Evolutionary conservation across 495 filamentous ascomycete species (phyloP).

Genomic region (Barbatosphaeria neglecta): DNA sequence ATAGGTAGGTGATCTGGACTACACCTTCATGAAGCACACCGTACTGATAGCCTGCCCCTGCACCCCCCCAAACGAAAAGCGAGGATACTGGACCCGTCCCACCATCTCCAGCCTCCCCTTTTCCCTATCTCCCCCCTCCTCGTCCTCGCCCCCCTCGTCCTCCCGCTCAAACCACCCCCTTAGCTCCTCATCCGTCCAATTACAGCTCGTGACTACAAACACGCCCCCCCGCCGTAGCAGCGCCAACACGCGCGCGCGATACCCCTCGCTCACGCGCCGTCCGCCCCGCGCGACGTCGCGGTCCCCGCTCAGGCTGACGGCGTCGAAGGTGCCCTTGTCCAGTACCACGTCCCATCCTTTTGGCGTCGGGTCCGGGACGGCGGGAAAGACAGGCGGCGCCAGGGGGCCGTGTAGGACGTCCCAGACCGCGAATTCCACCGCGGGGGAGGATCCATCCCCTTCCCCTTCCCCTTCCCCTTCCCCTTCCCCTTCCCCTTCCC

Average conservation of each 20-base stretch:
- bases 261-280: conserved; percentile 56
- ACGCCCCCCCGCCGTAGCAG: conserved; percentile 60
- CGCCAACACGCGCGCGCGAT: conserved; percentile 49
- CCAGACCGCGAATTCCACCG: conserved; percentile 57
- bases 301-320: conserved; percentile 63
- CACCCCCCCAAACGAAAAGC: conserved; percentile 74
- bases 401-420: conserved; percentile 55
- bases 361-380: conserved; percentile 15
- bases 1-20: too few species aligned
- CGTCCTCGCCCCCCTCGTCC: conserved; percentile 3
- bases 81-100: conserved; percentile 65
- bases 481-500: conserved; percentile 3
- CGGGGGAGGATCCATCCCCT: conserved; percentile 3
- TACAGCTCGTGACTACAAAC: conserved; percentile 85
- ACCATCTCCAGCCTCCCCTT: conserved; percentile 28
- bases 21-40: conserved; percentile 56
- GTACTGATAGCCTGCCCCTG: conserved; percentile 79
- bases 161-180: conserved; percentile 54
- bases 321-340: conserved; percentile 97
- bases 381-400: too few species aligned
- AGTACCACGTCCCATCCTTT: conserved; percentile 69
- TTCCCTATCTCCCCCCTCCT: not conserved
- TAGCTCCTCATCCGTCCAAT: conserved; percentile 92
- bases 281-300: conserved; percentile 36
- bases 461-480: conserved; percentile 3